Evolutionary conservation across 2,329 filamentous ascomycete species (phyloP).

Genomic region (Trichophyton verrucosum): DNA sequence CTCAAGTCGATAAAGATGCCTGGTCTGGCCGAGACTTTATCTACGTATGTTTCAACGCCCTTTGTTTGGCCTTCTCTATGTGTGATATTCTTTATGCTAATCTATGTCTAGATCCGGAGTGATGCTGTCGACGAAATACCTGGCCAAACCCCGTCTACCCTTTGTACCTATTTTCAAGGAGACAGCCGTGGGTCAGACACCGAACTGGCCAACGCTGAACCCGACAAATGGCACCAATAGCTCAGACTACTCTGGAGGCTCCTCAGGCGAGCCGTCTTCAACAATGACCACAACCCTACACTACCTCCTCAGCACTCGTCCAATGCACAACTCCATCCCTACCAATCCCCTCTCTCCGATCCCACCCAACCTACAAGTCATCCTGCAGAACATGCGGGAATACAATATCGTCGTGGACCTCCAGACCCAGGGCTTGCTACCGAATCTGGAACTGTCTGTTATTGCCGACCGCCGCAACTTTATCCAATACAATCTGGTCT

Average conservation of each 20-base stretch:
- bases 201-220: slow-evolving; percentile 13
- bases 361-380: slow-evolving; percentile 9
- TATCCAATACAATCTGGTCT: slow-evolving; percentile 26
- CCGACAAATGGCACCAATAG: not conserved
- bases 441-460: slow-evolving; percentile 11
- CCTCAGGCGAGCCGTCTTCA: not conserved
- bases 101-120: slow-evolving; percentile 14
- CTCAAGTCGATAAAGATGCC: slow-evolving; percentile 25
- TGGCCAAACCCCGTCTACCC: slow-evolving; percentile 16
- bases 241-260: too few species aligned
- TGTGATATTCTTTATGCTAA: not conserved
- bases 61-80: not conserved
- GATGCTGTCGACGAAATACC: slow-evolving; percentile 17
- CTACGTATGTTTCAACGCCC: slow-evolving; percentile 22
- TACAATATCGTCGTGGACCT: slow-evolving; percentile 19
- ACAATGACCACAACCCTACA: not conserved
- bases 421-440: slow-evolving; percentile 15
- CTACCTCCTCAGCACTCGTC: slow-evolving; percentile 6
- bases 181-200: slow-evolving; percentile 12
- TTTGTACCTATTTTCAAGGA: slow-evolving; percentile 17
- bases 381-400: slow-evolving; percentile 18
- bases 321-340: slow-evolving; percentile 11
- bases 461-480: slow-evolving; percentile 29
- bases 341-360: not conserved
- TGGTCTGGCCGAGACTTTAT: slow-evolving; percentile 27